Percentiles rank a stretch among this genome's conserved stretches.
Conservation (phyloP, 441 rosid genomes). For the Melastoma candidum region DNA sequence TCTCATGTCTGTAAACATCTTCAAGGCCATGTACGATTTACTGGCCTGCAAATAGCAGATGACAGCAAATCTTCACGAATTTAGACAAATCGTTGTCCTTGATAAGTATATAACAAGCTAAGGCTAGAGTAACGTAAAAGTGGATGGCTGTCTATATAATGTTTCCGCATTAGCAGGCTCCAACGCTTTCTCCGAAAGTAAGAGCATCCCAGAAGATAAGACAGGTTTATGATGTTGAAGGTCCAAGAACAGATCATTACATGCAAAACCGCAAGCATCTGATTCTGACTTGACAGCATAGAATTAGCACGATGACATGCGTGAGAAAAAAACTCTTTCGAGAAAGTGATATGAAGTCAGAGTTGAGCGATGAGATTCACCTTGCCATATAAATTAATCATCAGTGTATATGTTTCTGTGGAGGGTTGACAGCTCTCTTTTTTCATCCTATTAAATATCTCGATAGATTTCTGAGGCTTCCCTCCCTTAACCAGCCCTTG, state of each 20-base stretch:
- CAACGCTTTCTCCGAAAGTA: no score
- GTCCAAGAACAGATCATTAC: no score
- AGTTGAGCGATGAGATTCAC: constrained; percentile 20
- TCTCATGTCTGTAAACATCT: constrained; percentile 75
- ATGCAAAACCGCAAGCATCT: no score
- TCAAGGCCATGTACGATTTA: constrained; percentile 70
- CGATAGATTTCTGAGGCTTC: constrained; percentile 44
- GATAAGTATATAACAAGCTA: constrained; percentile 1
- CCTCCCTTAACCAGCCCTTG: constrained; percentile 76
- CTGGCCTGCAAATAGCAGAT: constrained; percentile 39
- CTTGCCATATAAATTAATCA: constrained; percentile 89
- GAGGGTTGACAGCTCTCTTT: constrained; percentile 51
- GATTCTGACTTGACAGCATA: no score
- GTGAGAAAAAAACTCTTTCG: no score
- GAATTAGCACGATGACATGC: no score
- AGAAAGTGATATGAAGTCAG: neutral
- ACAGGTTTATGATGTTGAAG: no score
- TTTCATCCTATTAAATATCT: constrained; percentile 70
- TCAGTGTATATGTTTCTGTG: constrained; percentile 67
- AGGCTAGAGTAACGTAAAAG: neutral
- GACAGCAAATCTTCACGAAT: constrained; percentile 4
- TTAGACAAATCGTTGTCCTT: neutral
- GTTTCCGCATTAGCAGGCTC: no score
- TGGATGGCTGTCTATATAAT: no score
- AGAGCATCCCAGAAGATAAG: no score